Evolutionary conservation across 371 early-diverging fungal genomes (phyloP), one percentile per base, ranked within the genome.

Genomic region (Haplosporangium sp.): DNA sequence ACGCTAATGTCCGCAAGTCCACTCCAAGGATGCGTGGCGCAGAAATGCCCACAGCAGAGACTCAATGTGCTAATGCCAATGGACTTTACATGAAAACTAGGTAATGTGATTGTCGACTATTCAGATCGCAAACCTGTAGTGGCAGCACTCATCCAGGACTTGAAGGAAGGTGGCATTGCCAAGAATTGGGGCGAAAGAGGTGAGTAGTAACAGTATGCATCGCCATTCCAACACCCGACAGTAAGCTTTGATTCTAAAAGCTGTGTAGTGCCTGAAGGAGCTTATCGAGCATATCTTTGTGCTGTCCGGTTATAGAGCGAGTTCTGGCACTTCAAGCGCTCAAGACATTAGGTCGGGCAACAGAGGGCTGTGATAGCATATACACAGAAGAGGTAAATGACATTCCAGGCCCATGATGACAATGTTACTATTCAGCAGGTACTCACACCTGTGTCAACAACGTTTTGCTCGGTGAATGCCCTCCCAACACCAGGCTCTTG

Each of bases 291-390:
- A 29, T 29, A 29, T 29, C 1, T 8, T 20, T 46, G 13, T 57
- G 18, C 29, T 36, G 18, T 54, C 38, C 37, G 16, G n/a, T 14
- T 5, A 6, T 18, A 77, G 77, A 77, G 36, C 67, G 67, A 10
- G 51, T 59, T 0, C 36, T 71, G 40, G 71, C 77, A 20, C 57
- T 77, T 14, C 72, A 77, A 38, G 77, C 77, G 10, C 72, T 77
- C 60, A 77, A 77, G 61, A 77, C 70, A 1, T 55, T 77, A 9
- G 72, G 77, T 7, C 63, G 77, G n/a, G 51, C 71, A 13, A 67
- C 77, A 14, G 77, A 77, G 36, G 77, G 77, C 23, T 77, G 77
- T 41, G 77, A 71, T 16, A 64, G 64, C 55, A 67, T 77, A 42
- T 77, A 66, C 41, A 67, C 77, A 0, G 72, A 67, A 37, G 77